Evolutionary conservation across 2,329 filamentous ascomycete genomes (phyloP), one percentile per base, ranked within the genome.

Genomic region (Lasiodiplodia hormozganensis): DNA sequence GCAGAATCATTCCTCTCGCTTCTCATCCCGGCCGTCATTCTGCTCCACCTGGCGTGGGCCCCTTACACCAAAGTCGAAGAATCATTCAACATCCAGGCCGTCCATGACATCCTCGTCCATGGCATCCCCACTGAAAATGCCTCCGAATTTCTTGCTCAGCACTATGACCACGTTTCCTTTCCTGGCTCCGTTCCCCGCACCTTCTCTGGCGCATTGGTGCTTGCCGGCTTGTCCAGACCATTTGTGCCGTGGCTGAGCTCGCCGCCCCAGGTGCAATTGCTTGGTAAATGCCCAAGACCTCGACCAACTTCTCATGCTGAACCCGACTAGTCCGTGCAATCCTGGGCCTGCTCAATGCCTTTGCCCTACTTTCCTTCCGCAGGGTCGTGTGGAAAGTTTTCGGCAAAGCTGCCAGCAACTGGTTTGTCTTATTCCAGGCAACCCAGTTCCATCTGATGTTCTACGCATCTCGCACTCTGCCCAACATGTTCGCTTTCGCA

Each of bases 41-140:
- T 92, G 69, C 67, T 91, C 67, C 92, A 97, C 79, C 88, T 97
- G 67, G 76, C 89, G 70, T 78, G 89, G 28, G 89, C 94, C 12
- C 96, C 96, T 0, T 95, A 96, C 82, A 97, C 94, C 68, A 99
- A 99, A 80, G 96, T 99, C 69, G 96, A 99, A 80, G 96, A 99
- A 81, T 98, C 95, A 0, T 98, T 99, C 87, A 97, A 97, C 79
- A 89, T 98, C 69, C 96, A 99, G 79, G 96, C 96, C 6, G 87
- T 90, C 3, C 96, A 98, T 80, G 96, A 99, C 78, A 91, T 99
- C 43, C 80, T 97, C 69, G 86, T 87, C 47, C 93, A 96, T 77
- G 94, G 94, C 28, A 88, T 92, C 1, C 92, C 93, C 0, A 85
- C 83, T 1, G 77, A 80, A 23, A 83, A 90, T 72, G 77, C 86